Conservation (phyloP, 345 rosid genomes). For the Brassica napus region Da-Ae NC_063447.1:53704001-53704500, state of each 20-base stretch:
- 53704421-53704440: neutral
- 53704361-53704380: slow-evolving; percentile 70
- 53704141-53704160: neutral
- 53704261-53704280: slow-evolving; percentile 68
- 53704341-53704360: no score
- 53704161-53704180: slow-evolving; percentile 42
- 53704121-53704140: neutral
- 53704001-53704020: slow-evolving; percentile 78
- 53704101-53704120: slow-evolving; percentile 52
- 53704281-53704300: slow-evolving; percentile 68
- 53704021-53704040: slow-evolving; percentile 74
- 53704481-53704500: slow-evolving; percentile 64
- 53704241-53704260: slow-evolving; percentile 87
- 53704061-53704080: slow-evolving; percentile 80
- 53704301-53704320: slow-evolving; percentile 43
- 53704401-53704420: slow-evolving; percentile 14
- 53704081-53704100: slow-evolving; percentile 87
- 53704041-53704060: slow-evolving; percentile 86
- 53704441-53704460: neutral
- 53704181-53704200: slow-evolving; percentile 39
- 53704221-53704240: slow-evolving; percentile 74
- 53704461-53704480: neutral
- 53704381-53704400: slow-evolving; percentile 62
- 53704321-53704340: slow-evolving; percentile 73
- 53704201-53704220: slow-evolving; percentile 33